Conservation (phyloP, 1,284 basidiomycete species). For the Gymnopus androsaceus region DNA sequence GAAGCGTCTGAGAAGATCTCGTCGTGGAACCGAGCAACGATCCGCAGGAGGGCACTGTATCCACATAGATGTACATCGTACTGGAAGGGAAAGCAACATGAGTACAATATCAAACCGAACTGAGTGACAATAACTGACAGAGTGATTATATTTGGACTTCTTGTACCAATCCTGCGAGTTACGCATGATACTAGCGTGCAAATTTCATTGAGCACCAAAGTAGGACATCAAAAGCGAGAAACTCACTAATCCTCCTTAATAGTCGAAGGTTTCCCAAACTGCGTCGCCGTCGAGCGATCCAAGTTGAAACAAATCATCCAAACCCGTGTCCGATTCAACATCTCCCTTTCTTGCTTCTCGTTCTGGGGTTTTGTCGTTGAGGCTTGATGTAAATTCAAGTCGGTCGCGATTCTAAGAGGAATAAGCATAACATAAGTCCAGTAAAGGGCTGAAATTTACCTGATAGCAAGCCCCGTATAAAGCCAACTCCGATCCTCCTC, state of each 20-base stretch:
- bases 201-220: constrained; percentile 12
- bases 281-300: constrained; percentile 80
- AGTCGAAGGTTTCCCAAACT: constrained; percentile 85
- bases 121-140: constrained; percentile 40
- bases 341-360: constrained; percentile 76
- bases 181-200: constrained; percentile 58
- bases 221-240: constrained; percentile 7
- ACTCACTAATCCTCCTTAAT: constrained; percentile 82
- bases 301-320: constrained; percentile 89
- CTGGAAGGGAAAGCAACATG: constrained; percentile 33
- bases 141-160: constrained; percentile 60
- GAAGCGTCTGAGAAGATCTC: constrained; percentile 75
- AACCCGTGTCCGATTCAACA: constrained; percentile 76
- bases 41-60: constrained; percentile 67
- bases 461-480: constrained; percentile 78
- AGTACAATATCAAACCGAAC: background rate
- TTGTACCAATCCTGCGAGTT: constrained; percentile 79
- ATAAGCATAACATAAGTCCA: constrained; percentile 23
- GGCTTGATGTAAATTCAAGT: constrained; percentile 79
- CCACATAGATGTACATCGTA: constrained; percentile 76
- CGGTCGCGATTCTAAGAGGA: constrained; percentile 74
- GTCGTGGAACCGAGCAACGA: constrained; percentile 74
- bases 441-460: constrained; percentile 39
- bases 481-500: constrained; percentile 84
- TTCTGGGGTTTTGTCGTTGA: constrained; percentile 56